phyloP scores from a whole-genome alignment of 768 basidiomycete genomes.

The Trametopsis cervina region DNA sequence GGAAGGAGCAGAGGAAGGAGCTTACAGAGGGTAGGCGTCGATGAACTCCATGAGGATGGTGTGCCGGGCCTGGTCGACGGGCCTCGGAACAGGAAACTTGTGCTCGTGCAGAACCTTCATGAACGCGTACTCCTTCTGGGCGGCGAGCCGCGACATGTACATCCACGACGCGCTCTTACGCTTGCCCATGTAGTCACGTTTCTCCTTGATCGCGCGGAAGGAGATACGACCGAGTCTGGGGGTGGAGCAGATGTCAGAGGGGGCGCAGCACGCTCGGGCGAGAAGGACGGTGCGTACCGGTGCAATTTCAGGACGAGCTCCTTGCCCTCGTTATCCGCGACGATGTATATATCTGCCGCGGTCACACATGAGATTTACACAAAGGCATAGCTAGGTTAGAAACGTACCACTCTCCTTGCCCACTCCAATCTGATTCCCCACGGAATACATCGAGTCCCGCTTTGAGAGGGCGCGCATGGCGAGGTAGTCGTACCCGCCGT shows the following conservation, averaged over 20 bases:
- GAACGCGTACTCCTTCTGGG: slow-evolving; percentile 97
- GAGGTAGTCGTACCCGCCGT: slow-evolving; percentile 97
- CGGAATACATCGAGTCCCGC: slow-evolving; percentile 79
- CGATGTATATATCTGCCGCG: slow-evolving; percentile 75
- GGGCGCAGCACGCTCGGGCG: no score
- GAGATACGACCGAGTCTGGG: slow-evolving; percentile 91
- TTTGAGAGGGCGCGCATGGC: slow-evolving; percentile 92
- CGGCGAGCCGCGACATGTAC: slow-evolving; percentile 96
- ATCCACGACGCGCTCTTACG: slow-evolving; percentile 97
- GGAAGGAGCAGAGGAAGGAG: slow-evolving; percentile 4
- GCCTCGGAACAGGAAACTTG: slow-evolving; percentile 86
- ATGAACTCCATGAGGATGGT: slow-evolving; percentile 95
- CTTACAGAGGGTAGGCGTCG: slow-evolving; percentile 90
- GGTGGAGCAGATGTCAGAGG: background rate
- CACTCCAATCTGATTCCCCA: slow-evolving; percentile 97
- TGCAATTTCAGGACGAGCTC: slow-evolving; percentile 93
- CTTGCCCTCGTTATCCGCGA: slow-evolving; percentile 76
- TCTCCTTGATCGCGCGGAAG: slow-evolving; percentile 93
- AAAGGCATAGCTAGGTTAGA: background rate
- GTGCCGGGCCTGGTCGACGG: slow-evolving; percentile 92
- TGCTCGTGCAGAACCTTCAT: slow-evolving; percentile 97
- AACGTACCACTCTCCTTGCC: slow-evolving; percentile 90
- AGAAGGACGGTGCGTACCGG: slow-evolving; percentile 42
- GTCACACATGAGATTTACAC: background rate
- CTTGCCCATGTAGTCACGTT: slow-evolving; percentile 94